Conservation (phyloP, 192 early-diverging fungal species). For the Thamnidium elegans region DNA sequence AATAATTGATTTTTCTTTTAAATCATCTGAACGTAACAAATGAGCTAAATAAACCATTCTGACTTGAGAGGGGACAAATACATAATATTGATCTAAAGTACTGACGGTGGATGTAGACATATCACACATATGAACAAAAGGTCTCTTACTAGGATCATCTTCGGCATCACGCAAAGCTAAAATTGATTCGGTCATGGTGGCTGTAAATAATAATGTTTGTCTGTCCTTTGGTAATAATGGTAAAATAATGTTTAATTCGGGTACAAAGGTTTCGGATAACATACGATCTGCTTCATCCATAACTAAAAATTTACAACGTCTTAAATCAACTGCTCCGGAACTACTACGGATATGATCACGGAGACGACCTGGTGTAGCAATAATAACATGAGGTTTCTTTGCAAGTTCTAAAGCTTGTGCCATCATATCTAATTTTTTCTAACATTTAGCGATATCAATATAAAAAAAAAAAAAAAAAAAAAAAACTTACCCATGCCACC, state of each 20-base stretch:
- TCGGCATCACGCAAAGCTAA: conserved; percentile 57
- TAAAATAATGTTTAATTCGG: conserved; percentile 80
- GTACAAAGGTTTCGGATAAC: conserved; percentile 79
- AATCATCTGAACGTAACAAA: conserved; percentile 65
- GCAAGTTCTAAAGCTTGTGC: conserved; percentile 85
- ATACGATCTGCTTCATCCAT: conserved; percentile 96
- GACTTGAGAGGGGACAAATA: conserved; percentile 91
- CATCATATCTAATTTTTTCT: conserved; percentile 75
- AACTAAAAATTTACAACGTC: conserved; percentile 78
- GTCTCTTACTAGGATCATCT: conserved; percentile 38
- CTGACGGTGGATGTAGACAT: conserved; percentile 73
- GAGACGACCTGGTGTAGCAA: conserved; percentile 93
- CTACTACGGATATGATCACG: conserved; percentile 89
- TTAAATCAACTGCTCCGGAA: conserved; percentile 68
- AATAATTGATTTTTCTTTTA: conserved; percentile 80
- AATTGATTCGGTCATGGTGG: conserved; percentile 93
- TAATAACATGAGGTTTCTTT: conserved; percentile 83
- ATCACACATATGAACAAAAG: conserved; percentile 56
- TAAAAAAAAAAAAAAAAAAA: not conserved
- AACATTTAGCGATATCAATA: not conserved
- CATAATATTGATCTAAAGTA: conserved; percentile 82
- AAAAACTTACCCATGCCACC: conserved; percentile 74
- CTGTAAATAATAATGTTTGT: conserved; percentile 94
- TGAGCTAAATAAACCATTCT: conserved; percentile 85
- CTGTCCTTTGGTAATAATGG: conserved; percentile 73